These are phyloP conservation scores for Gastrolobium villosum DNA, from an alignment of 306 rosid genomes.

Conservation along the genomic window DNA sequence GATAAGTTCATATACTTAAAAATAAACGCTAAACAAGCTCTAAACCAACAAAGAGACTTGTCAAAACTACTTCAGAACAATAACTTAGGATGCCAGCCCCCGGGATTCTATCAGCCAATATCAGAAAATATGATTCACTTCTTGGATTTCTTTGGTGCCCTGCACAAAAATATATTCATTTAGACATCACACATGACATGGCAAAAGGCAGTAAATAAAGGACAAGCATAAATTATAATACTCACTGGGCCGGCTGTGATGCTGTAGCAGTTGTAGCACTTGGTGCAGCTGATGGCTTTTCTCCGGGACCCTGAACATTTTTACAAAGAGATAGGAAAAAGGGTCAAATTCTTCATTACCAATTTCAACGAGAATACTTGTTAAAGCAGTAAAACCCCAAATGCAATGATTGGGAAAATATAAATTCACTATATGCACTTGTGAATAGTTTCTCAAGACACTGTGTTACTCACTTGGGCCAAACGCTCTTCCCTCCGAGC, in stretches of 20 bases:
- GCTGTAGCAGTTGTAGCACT: constrained; percentile 55
- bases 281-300: constrained; percentile 55
- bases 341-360: constrained; percentile 1
- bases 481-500: constrained; percentile 97
- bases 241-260: constrained; percentile 77
- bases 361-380: background rate
- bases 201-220: background rate
- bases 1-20: constrained; percentile 52
- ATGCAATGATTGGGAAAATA: background rate
- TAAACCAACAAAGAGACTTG: constrained; percentile 53
- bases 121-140: constrained; percentile 57
- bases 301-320: constrained; percentile 81
- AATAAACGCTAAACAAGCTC: constrained; percentile 46
- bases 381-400: background rate
- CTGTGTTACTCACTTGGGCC: constrained; percentile 65
- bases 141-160: constrained; percentile 81
- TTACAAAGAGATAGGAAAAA: background rate
- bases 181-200: background rate
- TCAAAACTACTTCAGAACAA: constrained; percentile 64
- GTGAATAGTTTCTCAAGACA: background rate
- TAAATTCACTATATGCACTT: background rate
- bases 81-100: constrained; percentile 31
- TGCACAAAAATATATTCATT: constrained; percentile 45
- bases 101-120: constrained; percentile 22
- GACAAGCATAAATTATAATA: constrained; percentile 8